Conservation (phyloP, 1,139 yeast genomes). For the Yamadazyma blattariae region DNA sequence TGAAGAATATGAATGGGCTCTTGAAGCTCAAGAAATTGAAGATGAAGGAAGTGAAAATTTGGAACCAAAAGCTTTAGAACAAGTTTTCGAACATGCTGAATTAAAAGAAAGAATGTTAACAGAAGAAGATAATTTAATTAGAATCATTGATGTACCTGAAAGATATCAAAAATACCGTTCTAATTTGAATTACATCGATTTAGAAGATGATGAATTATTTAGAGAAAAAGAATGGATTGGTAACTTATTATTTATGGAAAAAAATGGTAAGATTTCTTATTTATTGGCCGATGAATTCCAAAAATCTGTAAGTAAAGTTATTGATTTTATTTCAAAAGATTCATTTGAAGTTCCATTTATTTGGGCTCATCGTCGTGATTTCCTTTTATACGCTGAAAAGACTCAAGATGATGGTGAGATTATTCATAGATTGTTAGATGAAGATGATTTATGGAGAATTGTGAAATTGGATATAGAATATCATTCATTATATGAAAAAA, state of each 20-base stretch:
- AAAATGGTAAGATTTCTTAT: constrained; percentile 32
- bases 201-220: constrained; percentile 65
- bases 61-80: constrained; percentile 67
- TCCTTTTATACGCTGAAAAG: constrained; percentile 62
- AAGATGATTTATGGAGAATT: constrained; percentile 92
- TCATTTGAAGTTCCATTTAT: constrained; percentile 93
- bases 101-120: constrained; percentile 87
- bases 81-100: constrained; percentile 93
- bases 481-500: constrained; percentile 80
- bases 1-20: constrained; percentile 96
- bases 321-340: constrained; percentile 76
- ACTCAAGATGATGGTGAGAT: constrained; percentile 46
- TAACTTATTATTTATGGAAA: constrained; percentile 53
- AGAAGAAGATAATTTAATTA: constrained; percentile 84
- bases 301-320: constrained; percentile 70
- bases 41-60: constrained; percentile 54
- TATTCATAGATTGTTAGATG: constrained; percentile 58
- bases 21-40: constrained; percentile 81
- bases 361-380: constrained; percentile 94
- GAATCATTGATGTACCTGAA: constrained; percentile 89
- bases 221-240: constrained; percentile 81
- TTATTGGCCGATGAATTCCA: constrained; percentile 58
- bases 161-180: constrained; percentile 79
- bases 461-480: constrained; percentile 84
- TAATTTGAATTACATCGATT: constrained; percentile 59